Percentiles rank a stretch among this genome's conserved stretches.
Conservation (phyloP, 305 asterid species). For the Solanum hybrid region DNA sequence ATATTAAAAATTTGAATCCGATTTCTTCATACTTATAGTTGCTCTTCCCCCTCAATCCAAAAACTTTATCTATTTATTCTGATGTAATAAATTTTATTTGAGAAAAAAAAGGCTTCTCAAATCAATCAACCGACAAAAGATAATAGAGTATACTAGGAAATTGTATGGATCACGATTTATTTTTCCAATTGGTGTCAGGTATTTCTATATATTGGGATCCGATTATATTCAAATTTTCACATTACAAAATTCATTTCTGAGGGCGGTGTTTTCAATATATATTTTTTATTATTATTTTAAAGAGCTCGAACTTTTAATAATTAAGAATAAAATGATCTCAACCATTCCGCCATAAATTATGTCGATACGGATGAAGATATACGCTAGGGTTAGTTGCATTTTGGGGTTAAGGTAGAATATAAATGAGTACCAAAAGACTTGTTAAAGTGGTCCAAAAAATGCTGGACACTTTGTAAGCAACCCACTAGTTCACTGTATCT, state of each 20-base stretch:
- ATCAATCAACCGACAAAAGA: background rate
- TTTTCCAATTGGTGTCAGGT: fast-evolving
- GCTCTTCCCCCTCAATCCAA: background rate
- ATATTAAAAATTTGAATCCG: background rate
- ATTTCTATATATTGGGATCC: background rate
- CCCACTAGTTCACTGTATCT: background rate
- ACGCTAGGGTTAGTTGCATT: background rate
- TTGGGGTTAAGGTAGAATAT: background rate
- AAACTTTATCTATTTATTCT: background rate
- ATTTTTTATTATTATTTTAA: background rate
- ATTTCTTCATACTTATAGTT: background rate
- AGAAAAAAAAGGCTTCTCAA: background rate
- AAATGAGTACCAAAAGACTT: background rate
- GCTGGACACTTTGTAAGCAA: background rate
- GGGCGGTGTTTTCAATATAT: fast-evolving
- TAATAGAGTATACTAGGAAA: background rate
- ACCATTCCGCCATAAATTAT: background rate
- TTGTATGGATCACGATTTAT: background rate
- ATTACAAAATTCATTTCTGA: background rate
- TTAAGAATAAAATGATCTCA: background rate
- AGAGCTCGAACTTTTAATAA: fast-evolving
- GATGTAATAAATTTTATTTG: background rate
- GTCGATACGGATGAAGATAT: background rate
- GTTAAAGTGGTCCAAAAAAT: background rate
- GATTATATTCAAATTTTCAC: fast-evolving